phyloP scores from a whole-genome alignment of 2,329 filamentous ascomycete genomes.

The Xylaria multiplex region DNA sequence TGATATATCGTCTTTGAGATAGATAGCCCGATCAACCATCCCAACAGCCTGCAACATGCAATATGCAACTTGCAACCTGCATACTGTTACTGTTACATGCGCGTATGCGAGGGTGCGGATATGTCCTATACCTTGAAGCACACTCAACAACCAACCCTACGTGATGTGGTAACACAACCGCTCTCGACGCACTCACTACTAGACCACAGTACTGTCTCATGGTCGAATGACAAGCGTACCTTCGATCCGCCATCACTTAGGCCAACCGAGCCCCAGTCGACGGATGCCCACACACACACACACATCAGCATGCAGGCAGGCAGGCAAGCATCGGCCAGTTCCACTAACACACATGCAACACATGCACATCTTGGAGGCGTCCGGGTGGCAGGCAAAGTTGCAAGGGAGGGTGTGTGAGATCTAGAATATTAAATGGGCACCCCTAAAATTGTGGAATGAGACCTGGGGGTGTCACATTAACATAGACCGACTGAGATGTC shows the following conservation, averaged over 20 bases:
- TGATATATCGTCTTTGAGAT: no score
- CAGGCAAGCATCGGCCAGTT: slow-evolving; percentile 33
- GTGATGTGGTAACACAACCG: slow-evolving; percentile 27
- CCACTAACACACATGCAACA: slow-evolving; percentile 34
- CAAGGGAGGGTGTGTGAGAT: slow-evolving; percentile 35
- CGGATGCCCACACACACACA: slow-evolving; percentile 36
- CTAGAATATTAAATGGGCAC: slow-evolving; percentile 40
- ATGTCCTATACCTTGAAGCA: slow-evolving; percentile 18
- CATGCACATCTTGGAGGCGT: slow-evolving; percentile 38
- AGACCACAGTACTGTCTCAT: slow-evolving; percentile 8
- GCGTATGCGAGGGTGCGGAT: slow-evolving; percentile 17
- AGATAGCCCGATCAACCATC: slow-evolving; percentile 8
- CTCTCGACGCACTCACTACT: slow-evolving; percentile 12
- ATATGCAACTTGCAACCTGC: not conserved
- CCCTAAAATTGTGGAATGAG: slow-evolving; percentile 20
- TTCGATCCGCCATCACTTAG: slow-evolving; percentile 23
- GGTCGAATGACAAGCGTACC: slow-evolving; percentile 33
- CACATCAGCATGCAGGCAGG: slow-evolving; percentile 36
- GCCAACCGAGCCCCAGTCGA: slow-evolving; percentile 24
- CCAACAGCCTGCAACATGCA: not conserved
- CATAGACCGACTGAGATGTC: slow-evolving; percentile 37
- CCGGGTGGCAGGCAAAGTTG: slow-evolving; percentile 35
- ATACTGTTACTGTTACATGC: slow-evolving; percentile 7
- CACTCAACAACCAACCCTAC: not conserved
- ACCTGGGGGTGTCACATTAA: slow-evolving; percentile 42